A percentile compares a stretch with the other conserved stretches of the same genome.
Evolutionary conservation across 305 asterid genomes (phyloP).

Genomic region (Fraxinus angustifolia): DNA sequence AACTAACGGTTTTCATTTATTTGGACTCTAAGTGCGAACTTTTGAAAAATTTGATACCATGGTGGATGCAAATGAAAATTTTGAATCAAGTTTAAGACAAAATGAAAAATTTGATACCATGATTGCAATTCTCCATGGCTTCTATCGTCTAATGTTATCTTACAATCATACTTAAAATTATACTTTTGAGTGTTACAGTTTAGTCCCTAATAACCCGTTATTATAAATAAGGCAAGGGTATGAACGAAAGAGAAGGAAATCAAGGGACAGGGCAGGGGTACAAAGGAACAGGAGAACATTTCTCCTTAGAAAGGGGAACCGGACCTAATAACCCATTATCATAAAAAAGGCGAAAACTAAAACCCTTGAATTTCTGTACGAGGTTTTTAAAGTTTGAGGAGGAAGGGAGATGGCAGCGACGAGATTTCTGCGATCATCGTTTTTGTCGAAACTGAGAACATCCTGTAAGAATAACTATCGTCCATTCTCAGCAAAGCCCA

Average conservation of each 20-base stretch:
- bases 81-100: no score
- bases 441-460: not conserved
- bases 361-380: not conserved
- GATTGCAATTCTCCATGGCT: no score
- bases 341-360: not conserved
- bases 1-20: no score
- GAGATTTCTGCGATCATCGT: not conserved
- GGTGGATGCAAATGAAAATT: no score
- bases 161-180: not conserved
- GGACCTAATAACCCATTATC: not conserved
- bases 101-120: no score
- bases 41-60: no score
- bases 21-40: no score
- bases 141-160: no score
- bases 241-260: not conserved
- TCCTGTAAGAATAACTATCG: conserved; percentile 13
- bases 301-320: not conserved
- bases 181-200: not conserved
- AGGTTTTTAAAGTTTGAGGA: not conserved
- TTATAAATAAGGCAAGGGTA: no score
- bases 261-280: not conserved
- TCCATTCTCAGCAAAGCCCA: conserved; percentile 23
- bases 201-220: not conserved
- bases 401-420: not conserved
- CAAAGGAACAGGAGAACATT: not conserved